Base-by-base conservation (phyloP, 768 basidiomycete species). In the Boletellus ananiceps region DNA sequence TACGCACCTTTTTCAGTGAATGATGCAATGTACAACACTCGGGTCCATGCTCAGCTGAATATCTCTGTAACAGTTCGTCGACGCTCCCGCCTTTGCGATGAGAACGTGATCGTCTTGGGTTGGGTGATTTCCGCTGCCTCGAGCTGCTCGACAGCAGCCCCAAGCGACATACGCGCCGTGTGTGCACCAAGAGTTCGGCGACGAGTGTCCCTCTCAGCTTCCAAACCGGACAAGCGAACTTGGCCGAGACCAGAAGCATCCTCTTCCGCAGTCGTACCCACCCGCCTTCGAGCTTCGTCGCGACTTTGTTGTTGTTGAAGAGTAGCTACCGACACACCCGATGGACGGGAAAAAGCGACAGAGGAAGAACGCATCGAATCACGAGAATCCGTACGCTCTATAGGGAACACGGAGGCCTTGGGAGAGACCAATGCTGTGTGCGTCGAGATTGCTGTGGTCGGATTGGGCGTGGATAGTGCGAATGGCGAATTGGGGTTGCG, bases 331-430 rank as follows among this genome's bases (percentile, higher is more conserved):
- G 80, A 77, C 35, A 76, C 73, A 6, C 74, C 75, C 21, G 77
- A 71, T 0, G 86, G 81, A 2, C 81, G 77, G 5, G 85, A 86
- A 61, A 88, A 86, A 3, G 82, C 83, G 5, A 82, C 78, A 46
- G 72, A 29, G 29, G 29, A 74, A 16, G 74, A 73, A 16, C 76
- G 69, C 2, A 66, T 47, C 0, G 76, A 74, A 40, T 73, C 69
- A 15, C 66, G 70, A 0, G 82, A 84, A 16, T 77, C 72, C n/a
- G 71, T 71, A 19, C 80, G 72, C 15, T 69, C 59, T 27, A 81
- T 40, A 25, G 59, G 64, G 23, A 62, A 57, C 2, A 63, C 47
- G 13, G 69, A 57, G 18, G 49, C 52, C 50, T 67, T 68, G 27
- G 71, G 69, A 6, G 74, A 66, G 50, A 74, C 76, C 4, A 80